Conservation (phyloP, 345 rosid species). For the Lepidium africanum region DNA sequence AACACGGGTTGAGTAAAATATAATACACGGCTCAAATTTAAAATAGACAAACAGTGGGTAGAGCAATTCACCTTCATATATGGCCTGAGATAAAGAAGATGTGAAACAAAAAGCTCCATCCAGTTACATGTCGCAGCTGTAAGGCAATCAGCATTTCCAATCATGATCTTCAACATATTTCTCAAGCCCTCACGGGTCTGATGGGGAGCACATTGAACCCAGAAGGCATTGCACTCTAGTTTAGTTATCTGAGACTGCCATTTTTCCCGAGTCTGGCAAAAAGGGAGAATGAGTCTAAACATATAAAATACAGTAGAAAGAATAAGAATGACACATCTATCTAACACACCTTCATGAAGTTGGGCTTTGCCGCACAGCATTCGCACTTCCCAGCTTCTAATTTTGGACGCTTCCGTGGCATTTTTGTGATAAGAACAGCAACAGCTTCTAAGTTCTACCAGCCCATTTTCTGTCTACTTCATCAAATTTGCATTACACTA, state of each 20-base stretch:
- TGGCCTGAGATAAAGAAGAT: conserved; percentile 74
- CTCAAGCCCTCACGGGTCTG: conserved; percentile 84
- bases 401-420: conserved; percentile 85
- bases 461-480: conserved; percentile 84
- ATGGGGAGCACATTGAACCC: conserved; percentile 82
- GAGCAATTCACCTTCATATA: conserved; percentile 56
- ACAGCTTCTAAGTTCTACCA: conserved; percentile 93
- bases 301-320: not conserved
- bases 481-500: conserved; percentile 19
- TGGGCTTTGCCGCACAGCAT: conserved; percentile 77
- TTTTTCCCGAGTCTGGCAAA: conserved; percentile 79
- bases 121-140: conserved; percentile 58
- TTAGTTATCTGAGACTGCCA: conserved; percentile 87
- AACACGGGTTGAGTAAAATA: not conserved
- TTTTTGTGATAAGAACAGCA: conserved; percentile 83
- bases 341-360: conserved; percentile 79
- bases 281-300: not conserved
- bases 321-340: not conserved
- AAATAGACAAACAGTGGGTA: conserved; percentile 3
- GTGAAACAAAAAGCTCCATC: conserved; percentile 79
- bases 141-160: conserved; percentile 60
- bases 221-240: conserved; percentile 74
- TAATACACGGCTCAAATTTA: not conserved
- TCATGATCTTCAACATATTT: conserved; percentile 79
- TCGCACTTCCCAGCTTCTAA: conserved; percentile 65